A percentile compares a stretch with the other conserved stretches of the same genome.
Evolutionary conservation across 345 rosid species (phyloP).

Genomic region (Rubroshorea leprosula): DNA sequence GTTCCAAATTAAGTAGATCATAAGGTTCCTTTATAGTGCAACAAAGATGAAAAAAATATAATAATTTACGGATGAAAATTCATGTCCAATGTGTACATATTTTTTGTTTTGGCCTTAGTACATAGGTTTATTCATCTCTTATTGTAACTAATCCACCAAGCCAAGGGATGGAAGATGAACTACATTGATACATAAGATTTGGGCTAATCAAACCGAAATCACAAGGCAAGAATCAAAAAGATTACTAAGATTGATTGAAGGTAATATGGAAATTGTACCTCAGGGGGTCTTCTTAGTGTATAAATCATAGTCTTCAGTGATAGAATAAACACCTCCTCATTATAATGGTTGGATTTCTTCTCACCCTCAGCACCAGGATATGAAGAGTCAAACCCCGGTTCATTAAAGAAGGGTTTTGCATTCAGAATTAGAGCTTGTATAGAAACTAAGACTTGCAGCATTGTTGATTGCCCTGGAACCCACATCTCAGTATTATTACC

Average conservation of each 20-base stretch:
- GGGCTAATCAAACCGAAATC: not conserved
- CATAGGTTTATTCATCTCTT: too few species aligned
- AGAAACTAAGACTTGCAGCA: conserved; percentile 62
- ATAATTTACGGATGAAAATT: too few species aligned
- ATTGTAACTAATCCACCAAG: too few species aligned
- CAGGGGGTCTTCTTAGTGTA: conserved; percentile 45
- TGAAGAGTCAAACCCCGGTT: conserved; percentile 44
- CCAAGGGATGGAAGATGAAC: not conserved
- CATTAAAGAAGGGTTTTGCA: conserved; percentile 48
- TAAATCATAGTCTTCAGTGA: conserved; percentile 60
- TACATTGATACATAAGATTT: too few species aligned
- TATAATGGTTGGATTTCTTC: conserved; percentile 31
- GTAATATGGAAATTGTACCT: conserved; percentile 25
- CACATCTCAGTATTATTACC: conserved; percentile 48
- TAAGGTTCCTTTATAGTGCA: too few species aligned
- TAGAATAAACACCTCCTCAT: conserved; percentile 32
- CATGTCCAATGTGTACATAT: too few species aligned
- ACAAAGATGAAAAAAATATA: too few species aligned
- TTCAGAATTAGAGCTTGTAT: conserved; percentile 53
- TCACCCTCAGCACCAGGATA: conserved; percentile 30
- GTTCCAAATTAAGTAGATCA: conserved; percentile 5
- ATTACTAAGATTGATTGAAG: not conserved
- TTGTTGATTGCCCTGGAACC: conserved; percentile 48
- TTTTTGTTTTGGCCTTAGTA: too few species aligned
- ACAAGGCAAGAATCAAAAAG: not conserved